Base-by-base conservation (phyloP, 306 rosid species). In the Vigna hirtella region DNA sequence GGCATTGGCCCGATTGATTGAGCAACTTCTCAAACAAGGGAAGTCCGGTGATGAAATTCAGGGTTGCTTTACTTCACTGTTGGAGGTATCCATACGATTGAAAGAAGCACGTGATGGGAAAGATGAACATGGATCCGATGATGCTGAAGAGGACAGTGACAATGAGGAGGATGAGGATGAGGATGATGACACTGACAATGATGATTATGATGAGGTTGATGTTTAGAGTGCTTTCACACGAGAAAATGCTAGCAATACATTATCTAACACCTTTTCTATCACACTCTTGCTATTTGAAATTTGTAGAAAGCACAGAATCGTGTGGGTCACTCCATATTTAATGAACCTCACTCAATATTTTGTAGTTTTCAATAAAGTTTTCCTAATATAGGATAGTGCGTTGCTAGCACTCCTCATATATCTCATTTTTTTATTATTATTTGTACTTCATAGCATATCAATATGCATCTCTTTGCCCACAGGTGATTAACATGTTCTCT, bases 151-250 rank as follows among this genome's bases (percentile, higher is more conserved):
- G 22, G 93, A 86, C 0, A 86, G 70, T 3, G 89, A 86, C 0
- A 89, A 78, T 0, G 90, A 80, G 0, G 91, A 79, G 17, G 71
- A 66, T 0, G 70, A 64, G 9, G 82, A 73, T 17, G 86, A 81
- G 32, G 42, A 36, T 36, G 42, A 36, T 36, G 88, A 81, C 55
- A 80, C 59, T 59, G 79, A 79, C 32, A 51, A 66, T 2, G 84
- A 84, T 40, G 97, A 91, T 36, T 87, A 81, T 47, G 98, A 90
- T 14, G 97, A 91, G 85, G 98, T 93, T 80, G 73, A 55, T 79
- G 20, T 77, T 76, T 62, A 62, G 59, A 77, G 32, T 73, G 28
- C 81, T 57, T 72, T 79, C 28, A 18, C 30, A 55, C 4, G 1
- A 55, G 15, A 55, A 42, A 20, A 18, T 55, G 61, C 14, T 55